These are phyloP conservation scores for Dioscorea dumetorum DNA, from an alignment of 106 monocot species.

Conservation along the genomic window DNA sequence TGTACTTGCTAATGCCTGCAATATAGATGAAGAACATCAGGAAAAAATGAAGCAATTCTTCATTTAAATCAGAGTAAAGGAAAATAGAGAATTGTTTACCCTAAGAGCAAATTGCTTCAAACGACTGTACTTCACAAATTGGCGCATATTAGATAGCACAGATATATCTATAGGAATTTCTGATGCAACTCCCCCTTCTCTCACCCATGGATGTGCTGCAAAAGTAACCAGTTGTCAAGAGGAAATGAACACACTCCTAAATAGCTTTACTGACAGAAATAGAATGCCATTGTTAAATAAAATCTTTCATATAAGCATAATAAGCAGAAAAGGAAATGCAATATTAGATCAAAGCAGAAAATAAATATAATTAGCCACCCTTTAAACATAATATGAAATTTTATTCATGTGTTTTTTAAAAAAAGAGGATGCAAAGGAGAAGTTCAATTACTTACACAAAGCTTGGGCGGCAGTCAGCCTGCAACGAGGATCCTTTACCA, in stretches of 20 bases:
- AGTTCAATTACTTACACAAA: slow-evolving; percentile 55
- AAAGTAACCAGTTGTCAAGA: background rate
- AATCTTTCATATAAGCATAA: too few relatives aligned
- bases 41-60: background rate
- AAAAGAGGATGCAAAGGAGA: background rate
- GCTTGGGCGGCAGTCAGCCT: slow-evolving; percentile 96
- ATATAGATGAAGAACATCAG: background rate
- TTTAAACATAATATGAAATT: too few relatives aligned
- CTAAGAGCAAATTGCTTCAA: slow-evolving; percentile 93
- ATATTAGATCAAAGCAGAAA: too few relatives aligned
- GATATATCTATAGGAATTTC: slow-evolving; percentile 97
- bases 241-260: slow-evolving; percentile 1
- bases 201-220: slow-evolving; percentile 96
- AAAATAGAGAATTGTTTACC: slow-evolving; percentile 31
- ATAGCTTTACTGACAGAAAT: background rate
- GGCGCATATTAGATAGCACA: slow-evolving; percentile 74
- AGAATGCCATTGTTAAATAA: background rate
- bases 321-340: too few relatives aligned
- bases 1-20: slow-evolving; percentile 90
- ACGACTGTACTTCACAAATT: slow-evolving; percentile 85
- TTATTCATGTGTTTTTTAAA: too few relatives aligned
- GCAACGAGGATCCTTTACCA: slow-evolving; percentile 75
- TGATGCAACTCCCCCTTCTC: slow-evolving; percentile 80
- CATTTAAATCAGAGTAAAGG: background rate
- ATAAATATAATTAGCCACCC: too few relatives aligned